A percentile compares a stretch with the other conserved stretches of the same genome.
These are phyloP conservation scores for Drechmeria coniospora DNA, from an alignment of 2,329 filamentous ascomycete species.

Conservation along the genomic window DNA sequence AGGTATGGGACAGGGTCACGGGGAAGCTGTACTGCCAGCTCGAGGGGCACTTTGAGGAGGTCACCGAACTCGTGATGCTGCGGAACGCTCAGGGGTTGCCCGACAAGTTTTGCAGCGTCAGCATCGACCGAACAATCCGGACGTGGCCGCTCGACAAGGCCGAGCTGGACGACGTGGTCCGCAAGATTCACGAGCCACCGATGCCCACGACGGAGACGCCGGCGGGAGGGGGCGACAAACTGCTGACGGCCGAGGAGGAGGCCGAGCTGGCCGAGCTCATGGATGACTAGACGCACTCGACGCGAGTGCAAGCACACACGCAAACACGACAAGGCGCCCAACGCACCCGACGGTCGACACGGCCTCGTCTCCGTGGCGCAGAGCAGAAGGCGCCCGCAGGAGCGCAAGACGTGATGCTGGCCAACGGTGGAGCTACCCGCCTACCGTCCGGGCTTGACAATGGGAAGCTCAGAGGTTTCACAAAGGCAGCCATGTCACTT, in stretches of 20 bases:
- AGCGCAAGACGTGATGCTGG: no score
- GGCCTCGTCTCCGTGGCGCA: no score
- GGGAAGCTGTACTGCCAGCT: constrained; percentile 61
- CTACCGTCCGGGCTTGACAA: no score
- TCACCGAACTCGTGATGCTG: constrained; percentile 63
- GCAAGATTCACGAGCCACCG: constrained; percentile 27
- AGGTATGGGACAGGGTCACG: constrained; percentile 68
- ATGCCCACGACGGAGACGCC: constrained; percentile 34
- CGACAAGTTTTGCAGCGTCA: constrained; percentile 56
- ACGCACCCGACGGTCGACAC: no score
- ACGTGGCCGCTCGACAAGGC: constrained; percentile 61
- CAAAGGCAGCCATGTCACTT: no score
- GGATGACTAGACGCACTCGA: constrained; percentile 38
- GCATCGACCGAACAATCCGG: constrained; percentile 80
- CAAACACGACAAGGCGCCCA: not conserved
- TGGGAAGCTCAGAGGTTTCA: not conserved
- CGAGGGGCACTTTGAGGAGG: constrained; percentile 81
- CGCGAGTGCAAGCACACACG: not conserved
- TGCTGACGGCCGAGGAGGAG: constrained; percentile 81
- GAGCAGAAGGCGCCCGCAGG: no score
- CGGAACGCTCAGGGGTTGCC: constrained; percentile 17
- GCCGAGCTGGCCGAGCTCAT: constrained; percentile 83
- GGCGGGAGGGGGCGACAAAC: constrained; percentile 25
- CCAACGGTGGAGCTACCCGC: no score
- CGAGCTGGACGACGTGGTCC: constrained; percentile 32